Evolutionary conservation across 1,139 yeast genomes (phyloP), one percentile per base, ranked within the genome.

Genomic region (Debaryomyces fabryi): DNA sequence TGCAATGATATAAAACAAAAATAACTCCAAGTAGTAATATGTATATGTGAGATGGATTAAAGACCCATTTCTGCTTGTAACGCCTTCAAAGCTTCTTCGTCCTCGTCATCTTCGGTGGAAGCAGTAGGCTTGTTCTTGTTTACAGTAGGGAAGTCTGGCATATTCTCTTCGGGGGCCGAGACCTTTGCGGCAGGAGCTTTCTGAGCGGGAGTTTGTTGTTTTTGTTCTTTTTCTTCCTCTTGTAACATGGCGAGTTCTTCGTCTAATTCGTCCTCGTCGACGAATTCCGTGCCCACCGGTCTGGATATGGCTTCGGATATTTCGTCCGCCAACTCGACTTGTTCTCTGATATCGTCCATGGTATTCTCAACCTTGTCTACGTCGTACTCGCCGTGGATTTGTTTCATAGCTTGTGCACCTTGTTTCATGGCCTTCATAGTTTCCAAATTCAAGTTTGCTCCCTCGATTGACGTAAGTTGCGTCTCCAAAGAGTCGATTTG

Each of bases 341-440:
- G 99, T 65, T 93, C 99, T 60, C 98, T 83, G 54, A 95, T 90
- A 57, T 92, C 97, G 66, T 93, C 99, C 98, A 93, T 93, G n/a
- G 98, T 92, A 60, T 86, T 89, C 67, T 93, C 99, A 42, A 93
- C 97, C 74, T 91, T 92, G 69, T 93, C 99, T 49, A 93, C 91
- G 67, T 92, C 88, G 77, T 93, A 85, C 62, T 92, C 96, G 54
- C 92, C 93, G 67, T 93, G 98, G 62, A 93, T 93, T 62, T 88
- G 89, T 69, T 92, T 91, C 96, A 93, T 90, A 44, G 98, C 99
- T 63, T 79, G 81, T 9, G 99, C 96, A 54, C 98, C 98, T 69
- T 91, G 96, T 70, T 92, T 88, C 98, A 93, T 93, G 48, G 97
- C 97, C 80, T 89, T 89, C 96, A 95, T 88, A 34, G 99, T 93